Base-by-base conservation (phyloP, 345 rosid genomes). In the Punica granatum region DNA sequence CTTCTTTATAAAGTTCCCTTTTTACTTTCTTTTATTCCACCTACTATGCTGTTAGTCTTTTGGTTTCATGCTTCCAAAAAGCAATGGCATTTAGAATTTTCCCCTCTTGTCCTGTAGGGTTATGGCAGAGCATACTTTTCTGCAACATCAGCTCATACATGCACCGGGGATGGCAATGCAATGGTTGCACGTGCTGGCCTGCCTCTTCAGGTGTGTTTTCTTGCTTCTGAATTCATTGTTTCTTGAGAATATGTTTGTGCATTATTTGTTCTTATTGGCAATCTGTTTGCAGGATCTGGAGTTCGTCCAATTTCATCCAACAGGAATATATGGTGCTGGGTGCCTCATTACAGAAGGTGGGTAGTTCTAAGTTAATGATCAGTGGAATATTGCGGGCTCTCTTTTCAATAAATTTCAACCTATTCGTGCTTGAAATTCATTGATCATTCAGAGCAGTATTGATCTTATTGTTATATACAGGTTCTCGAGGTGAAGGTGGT, bases 401-500 rank as follows among this genome's bases (percentile, higher is more conserved):
- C 33, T 25, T 30, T 54, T 37, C n/a, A n/a, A n/a, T n/a, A n/a
- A n/a, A n/a, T n/a, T n/a, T n/a, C n/a, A n/a, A n/a, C n/a, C n/a
- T n/a, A n/a, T n/a, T n/a, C n/a, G n/a, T n/a, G n/a, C n/a, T n/a
- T n/a, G n/a, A 2, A 39, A 25, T 63, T 43, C 60, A 19, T 42
- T 28, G 21, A 36, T 19, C 37, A 19, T 7, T 34, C 49, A 33
- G 62, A 36, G 49, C 5, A 25, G 25, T 21, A 31, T 19, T 37
- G 36, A 70, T 36, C 69, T 65, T 68, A 28, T 74, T 73, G 65
- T 64, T 18, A 70, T 58, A 51, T 66, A 53, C 67, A 94, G 99
- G 99, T 77, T 94, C 99, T 72, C 96, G 99, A 34, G 99, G 99
- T 60, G 99, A 94, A 84, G 99, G 99, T 68, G 99, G 99, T 73